Evolutionary conservation across 2,329 filamentous ascomycete species (phyloP), one percentile per base, ranked within the genome.

Genomic region (Aspergillus tanneri): DNA sequence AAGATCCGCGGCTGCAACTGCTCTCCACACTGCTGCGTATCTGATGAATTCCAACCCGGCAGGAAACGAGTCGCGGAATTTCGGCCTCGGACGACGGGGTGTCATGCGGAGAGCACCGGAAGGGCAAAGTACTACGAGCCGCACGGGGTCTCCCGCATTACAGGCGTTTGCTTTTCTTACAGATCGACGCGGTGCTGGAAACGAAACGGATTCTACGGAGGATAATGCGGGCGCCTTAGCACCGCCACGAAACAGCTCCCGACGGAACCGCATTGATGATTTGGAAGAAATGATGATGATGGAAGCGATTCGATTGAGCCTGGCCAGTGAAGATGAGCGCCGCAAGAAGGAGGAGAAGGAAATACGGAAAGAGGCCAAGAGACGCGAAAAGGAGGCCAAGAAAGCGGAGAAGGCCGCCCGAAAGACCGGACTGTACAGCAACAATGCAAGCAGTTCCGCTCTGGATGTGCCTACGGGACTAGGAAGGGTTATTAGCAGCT

Each of bases 271-370:
- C 23, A 83, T 95, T 64, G 89, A 95, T 18, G 91, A 97, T 58
- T 78, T 97, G 0, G 93, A 99, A 66, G 92, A 96, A 40, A 88
- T 99, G 76, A 99, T 99, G 93, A 90, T 97, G 77, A 90, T 93
- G 78, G 93, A 99, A 68, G 93, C 93, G 0, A 95, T 99, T 39
- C 80, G 93, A 30, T 70, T 96, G 23, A 96, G 90, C 39, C 76
- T 99, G n/a, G 90, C 87, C 0, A 86, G 89, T 1, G 93, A 99
- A 66, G 92, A 97, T 62, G 92, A 97, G 34, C 82, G 92, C n/a
- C 87, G 90, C 58, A 86, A 82, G 38, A 93, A 89, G 62, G 85
- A 87, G 40, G 88, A 93, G 42, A 92, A 91, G 65, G 88, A 90
- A 49, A 79, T 81, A 0, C 80, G 79, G 21, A 96, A 95, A 64